Base-by-base conservation (phyloP, 2,329 filamentous ascomycete species). In the Calonectria pseudoreteaudii region DNA sequence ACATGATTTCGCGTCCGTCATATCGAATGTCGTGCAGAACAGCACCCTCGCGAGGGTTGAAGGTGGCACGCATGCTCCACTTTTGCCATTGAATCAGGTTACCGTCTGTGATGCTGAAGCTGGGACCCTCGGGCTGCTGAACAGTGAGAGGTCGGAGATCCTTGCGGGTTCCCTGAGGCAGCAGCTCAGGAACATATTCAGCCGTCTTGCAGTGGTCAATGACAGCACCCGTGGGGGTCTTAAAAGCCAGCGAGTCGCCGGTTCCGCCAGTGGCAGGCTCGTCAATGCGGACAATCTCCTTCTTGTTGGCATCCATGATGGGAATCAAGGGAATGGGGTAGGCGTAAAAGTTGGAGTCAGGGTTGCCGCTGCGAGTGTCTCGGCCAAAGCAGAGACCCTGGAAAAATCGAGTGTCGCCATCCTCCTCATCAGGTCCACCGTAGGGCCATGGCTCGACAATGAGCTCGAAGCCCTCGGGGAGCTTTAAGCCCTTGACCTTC, bases 1-100 rank as follows among this genome's bases (percentile, higher is more conserved):
- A 92, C 78, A 94, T 87, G n/a, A 94, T 84, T 67, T 88, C 91
- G 31, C 92, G 87, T 13, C 89, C 90, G 75, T 93, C 92, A 74
- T 93, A 94, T 68, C 88, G 88, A 8, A 95, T 84, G 77, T 95
- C 91, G 78, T 94, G 92, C 0, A 95, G 86, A 3, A 93, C 92
- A 16, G 91, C 89, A 38, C 93, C 93, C 82, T 95, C 93, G 3
- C 93, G 87, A 38, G 90, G 88, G 85, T 93, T 94, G 85, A 93
- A 94, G 8, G 89, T 89, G 6, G 95, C 89, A 34, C 92, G 86
- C 84, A 95, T 91, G 1, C 88, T 86, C 92, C 92, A 94, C 80
- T 93, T 91, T 80, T 92, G 90, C 91, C 91, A 93, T 64, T 86
- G 79, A 0, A 91, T 80, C 2, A 83, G 77, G 74, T 86, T 86